Conservation (phyloP, 1,284 basidiomycete species). For the Ustilago vetiveriae region DNA sequence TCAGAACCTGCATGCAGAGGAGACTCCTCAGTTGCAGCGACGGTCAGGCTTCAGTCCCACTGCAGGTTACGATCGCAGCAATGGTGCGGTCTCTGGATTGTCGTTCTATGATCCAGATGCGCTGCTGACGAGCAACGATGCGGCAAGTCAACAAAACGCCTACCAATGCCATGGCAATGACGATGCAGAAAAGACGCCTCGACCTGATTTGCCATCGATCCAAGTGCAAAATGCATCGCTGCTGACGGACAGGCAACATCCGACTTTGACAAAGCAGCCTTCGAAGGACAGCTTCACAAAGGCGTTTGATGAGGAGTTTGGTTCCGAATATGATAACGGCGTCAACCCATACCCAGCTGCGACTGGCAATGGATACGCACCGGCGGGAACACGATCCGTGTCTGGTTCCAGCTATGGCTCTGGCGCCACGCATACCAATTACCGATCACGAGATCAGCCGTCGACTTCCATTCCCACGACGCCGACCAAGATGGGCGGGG, state of each 20-base stretch:
- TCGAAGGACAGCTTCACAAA: constrained; percentile 43
- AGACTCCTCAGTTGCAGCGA: constrained; percentile 11
- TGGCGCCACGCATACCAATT: constrained; percentile 9
- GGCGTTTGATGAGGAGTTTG: constrained; percentile 51
- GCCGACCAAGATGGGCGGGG: constrained; percentile 19
- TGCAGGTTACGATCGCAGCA: constrained; percentile 25
- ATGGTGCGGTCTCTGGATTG: constrained; percentile 37
- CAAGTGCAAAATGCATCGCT: constrained; percentile 16
- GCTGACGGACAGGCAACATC: neutral
- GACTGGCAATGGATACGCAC: constrained; percentile 20
- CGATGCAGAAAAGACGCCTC: constrained; percentile 12
- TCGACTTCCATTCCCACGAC: constrained; percentile 11
- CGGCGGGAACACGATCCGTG: constrained; percentile 25
- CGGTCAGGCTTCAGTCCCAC: constrained; percentile 9
- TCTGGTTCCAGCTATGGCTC: constrained; percentile 21
- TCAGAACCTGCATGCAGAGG: constrained; percentile 6
- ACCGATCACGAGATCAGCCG: neutral
- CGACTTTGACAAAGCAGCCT: constrained; percentile 21
- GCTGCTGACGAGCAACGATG: constrained; percentile 13
- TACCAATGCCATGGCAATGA: constrained; percentile 3
- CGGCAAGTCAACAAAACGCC: neutral
- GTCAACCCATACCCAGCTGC: constrained; percentile 23
- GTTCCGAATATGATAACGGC: constrained; percentile 15
- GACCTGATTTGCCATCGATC: constrained; percentile 26
- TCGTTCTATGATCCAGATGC: constrained; percentile 52